phyloP scores from a whole-genome alignment of 2,329 filamentous ascomycete species.

The Monascus ruber region DNA sequence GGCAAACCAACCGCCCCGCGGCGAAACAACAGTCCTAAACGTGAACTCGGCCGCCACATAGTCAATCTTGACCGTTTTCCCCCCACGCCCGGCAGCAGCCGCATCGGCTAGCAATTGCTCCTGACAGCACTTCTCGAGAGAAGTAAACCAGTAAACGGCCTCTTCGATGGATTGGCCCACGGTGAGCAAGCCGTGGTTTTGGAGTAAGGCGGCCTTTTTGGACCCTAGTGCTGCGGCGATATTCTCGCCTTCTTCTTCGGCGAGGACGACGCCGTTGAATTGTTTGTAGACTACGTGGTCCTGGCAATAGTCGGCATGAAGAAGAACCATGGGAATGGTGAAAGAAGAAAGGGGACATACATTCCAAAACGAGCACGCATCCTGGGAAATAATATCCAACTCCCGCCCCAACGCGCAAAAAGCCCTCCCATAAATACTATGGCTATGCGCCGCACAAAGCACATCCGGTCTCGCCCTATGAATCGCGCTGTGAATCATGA shows the following conservation, averaged over 20 bases:
- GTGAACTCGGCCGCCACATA: constrained; percentile 59
- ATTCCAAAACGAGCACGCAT: constrained; percentile 35
- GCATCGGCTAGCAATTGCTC: constrained; percentile 44
- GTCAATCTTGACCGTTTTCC: constrained; percentile 53
- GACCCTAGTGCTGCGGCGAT: constrained; percentile 39
- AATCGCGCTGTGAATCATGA: constrained; percentile 44
- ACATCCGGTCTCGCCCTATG: constrained; percentile 46
- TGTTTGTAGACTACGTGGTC: constrained; percentile 42
- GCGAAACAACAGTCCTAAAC: constrained; percentile 52
- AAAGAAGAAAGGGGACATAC: constrained; percentile 9
- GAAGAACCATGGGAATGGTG: not conserved
- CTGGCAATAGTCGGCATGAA: constrained; percentile 8
- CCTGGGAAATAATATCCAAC: constrained; percentile 36
- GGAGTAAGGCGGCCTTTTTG: constrained; percentile 42
- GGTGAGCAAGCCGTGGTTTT: constrained; percentile 44
- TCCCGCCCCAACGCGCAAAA: constrained; percentile 32
- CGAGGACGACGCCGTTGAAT: constrained; percentile 44
- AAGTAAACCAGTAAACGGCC: constrained; percentile 43
- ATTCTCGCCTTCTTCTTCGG: constrained; percentile 41
- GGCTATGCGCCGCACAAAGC: constrained; percentile 43
- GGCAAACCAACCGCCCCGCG: constrained; percentile 56
- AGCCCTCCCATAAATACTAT: constrained; percentile 40
- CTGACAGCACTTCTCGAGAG: constrained; percentile 43
- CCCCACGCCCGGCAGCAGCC: constrained; percentile 45
- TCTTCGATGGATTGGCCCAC: constrained; percentile 41